Percentiles rank a stretch among this genome's conserved stretches.
These are phyloP conservation scores for Fagopyrum tataricum DNA, from an alignment of 148 eudicot species.

Conservation along the genomic window DNA sequence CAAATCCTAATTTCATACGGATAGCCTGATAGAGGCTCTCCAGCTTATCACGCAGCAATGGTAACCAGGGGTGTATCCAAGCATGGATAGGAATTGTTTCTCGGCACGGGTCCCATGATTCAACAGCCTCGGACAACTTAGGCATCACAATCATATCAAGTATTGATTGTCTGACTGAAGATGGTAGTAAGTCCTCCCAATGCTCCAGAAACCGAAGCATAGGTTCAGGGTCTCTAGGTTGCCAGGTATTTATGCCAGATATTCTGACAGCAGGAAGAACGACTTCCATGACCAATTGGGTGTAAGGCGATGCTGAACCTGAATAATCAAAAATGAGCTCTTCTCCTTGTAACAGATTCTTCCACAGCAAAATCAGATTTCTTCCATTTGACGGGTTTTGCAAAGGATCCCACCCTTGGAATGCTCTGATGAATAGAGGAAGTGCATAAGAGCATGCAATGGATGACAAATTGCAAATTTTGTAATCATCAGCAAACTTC, in stretches of 20 bases:
- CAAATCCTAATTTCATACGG: conserved; percentile 52
- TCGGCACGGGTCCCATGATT: conserved; percentile 72
- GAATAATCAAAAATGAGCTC: conserved; percentile 32
- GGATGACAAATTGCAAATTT: conserved; percentile 59
- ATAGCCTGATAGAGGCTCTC: conserved; percentile 55
- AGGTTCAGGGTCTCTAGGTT: conserved; percentile 88
- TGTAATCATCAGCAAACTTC: conserved; percentile 56
- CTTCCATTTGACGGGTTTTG: conserved; percentile 63
- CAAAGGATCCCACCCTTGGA: conserved; percentile 93
- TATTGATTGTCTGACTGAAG: conserved; percentile 48
- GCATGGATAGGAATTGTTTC: conserved; percentile 87
- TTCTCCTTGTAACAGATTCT: conserved; percentile 61
- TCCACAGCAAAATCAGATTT: conserved; percentile 54
- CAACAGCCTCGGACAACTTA: conserved; percentile 68
- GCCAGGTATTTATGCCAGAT: conserved; percentile 81
- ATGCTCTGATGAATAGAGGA: conserved; percentile 68
- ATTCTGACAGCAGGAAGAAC: conserved; percentile 89
- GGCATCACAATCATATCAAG: conserved; percentile 70
- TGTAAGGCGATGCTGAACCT: conserved; percentile 47
- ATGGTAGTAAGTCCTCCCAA: conserved; percentile 76
- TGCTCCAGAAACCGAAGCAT: conserved; percentile 68
- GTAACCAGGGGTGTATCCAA: conserved; percentile 96
- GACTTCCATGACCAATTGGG: conserved; percentile 72
- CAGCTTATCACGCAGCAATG: conserved; percentile 61
- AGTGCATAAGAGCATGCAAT: conserved; percentile 73